Base-by-base conservation (phyloP, 192 early-diverging fungal species). In the Coemansia biformis region DNA sequence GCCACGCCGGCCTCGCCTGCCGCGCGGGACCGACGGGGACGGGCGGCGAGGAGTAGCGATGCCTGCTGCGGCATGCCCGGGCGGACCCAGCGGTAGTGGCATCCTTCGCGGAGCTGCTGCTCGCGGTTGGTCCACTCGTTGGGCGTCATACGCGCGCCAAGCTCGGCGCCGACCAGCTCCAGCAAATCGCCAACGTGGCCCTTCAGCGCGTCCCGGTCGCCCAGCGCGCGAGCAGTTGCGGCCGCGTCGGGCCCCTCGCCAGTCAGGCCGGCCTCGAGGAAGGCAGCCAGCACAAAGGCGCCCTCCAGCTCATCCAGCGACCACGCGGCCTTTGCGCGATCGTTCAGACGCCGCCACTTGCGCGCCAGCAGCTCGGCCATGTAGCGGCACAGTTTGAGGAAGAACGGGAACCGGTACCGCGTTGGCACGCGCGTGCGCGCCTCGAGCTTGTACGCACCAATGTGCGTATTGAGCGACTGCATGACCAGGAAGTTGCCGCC, bases 321-420 rank as follows among this genome's bases (percentile, higher is more conserved):
- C 41, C 62, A 66, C 17, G 42, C 39, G 0, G 50, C 35, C 36
- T 48, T 59, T 30, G 57, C 60, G 13, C 21, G 41, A 21, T 34
- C 21, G 22, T 44, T 43, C 26, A 46, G 26, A 53, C 63, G 78
- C 75, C 75, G 52, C 75, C 85, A 66, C 14, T 77, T 52, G 26
- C 76, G 45, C 8, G 78, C 43, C 54, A 87, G 81, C 16, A 76
- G 63, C 46, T 79, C 70, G 0, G 83, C 83, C 34, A 85, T 86
- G 51, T 87, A 93, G 81, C 91, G 89, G 40, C 88, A 84, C 66
- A 93, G 82, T 30, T 78, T 81, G 35, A 87, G 76, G 57, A 90
- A 96, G 49, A 70, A 91, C 8, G 93, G 93, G 51, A 88, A 93
- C 17, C 91, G 69, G 57, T 91, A 93, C 38, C 88, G 86, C 12